phyloP scores from a whole-genome alignment of 179 eudicot species.

The Vitellaria paradoxa region DNA sequence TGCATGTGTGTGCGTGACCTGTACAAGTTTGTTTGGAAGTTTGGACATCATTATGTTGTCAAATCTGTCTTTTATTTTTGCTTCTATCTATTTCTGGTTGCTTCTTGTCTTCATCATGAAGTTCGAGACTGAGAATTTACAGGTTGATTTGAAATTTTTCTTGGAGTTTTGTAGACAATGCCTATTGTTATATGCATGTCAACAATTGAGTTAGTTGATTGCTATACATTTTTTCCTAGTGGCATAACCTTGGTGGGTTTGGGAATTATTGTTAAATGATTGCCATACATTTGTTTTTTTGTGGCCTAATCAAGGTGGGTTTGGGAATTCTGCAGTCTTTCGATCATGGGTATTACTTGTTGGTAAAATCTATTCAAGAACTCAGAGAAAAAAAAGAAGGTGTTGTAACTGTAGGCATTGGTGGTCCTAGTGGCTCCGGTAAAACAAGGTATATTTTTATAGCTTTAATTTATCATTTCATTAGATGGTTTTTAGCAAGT shows the following conservation, averaged over 20 bases:
- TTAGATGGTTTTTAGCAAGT: neutral
- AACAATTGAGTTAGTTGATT: neutral
- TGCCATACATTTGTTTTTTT: neutral
- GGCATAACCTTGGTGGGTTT: no score
- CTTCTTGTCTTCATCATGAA: no score
- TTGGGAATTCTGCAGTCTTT: constrained; percentile 61
- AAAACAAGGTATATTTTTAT: constrained; percentile 65
- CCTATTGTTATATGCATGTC: neutral
- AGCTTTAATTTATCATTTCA: neutral
- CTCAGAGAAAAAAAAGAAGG: constrained; percentile 86
- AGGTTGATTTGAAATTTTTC: neutral
- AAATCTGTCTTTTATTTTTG: neutral
- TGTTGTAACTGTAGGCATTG: constrained; percentile 89
- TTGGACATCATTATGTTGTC: neutral
- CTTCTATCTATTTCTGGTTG: neutral
- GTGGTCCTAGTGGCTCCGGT: constrained; percentile 99
- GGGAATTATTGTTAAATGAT: neutral
- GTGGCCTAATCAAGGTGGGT: constrained; percentile 11
- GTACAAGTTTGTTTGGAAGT: neutral
- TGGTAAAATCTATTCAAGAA: constrained; percentile 92
- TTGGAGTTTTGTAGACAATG: neutral
- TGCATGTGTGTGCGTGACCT: neutral
- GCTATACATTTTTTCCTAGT: no score
- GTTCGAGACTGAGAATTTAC: neutral
- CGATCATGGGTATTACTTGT: constrained; percentile 89